These are phyloP conservation scores for Xylaria sp. DNA, from an alignment of 2,329 filamentous ascomycete species.

Conservation along the genomic window DNA sequence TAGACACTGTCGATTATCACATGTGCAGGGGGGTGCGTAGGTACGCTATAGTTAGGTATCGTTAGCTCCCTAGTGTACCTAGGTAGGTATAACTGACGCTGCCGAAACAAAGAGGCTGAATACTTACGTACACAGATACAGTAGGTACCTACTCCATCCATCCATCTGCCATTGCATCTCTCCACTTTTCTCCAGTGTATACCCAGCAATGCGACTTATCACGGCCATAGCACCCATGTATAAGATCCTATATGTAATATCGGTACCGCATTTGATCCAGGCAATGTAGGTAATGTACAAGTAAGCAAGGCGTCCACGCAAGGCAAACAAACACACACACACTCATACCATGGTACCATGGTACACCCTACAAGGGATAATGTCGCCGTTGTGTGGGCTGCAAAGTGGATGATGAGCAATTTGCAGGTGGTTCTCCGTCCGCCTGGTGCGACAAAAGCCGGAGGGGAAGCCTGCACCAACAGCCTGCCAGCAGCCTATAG, in stretches of 20 bases:
- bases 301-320: constrained; percentile 18
- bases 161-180: not conserved
- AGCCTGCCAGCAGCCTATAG: constrained; percentile 6
- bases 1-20: not conserved
- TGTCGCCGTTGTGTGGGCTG: not conserved
- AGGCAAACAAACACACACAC: not conserved
- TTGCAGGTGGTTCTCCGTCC: not conserved
- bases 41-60: not conserved
- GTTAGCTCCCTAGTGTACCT: no score
- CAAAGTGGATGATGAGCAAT: not conserved
- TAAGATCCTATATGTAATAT: no score
- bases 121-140: no score
- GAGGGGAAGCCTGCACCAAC: constrained; percentile 8
- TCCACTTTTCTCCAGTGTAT: not conserved
- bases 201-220: not conserved
- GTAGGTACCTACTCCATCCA: no score
- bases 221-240: not conserved
- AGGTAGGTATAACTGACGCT: no score
- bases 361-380: not conserved
- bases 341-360: constrained; percentile 1
- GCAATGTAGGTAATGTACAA: not conserved
- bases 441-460: constrained; percentile 9
- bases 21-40: not conserved
- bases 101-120: not conserved
- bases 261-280: not conserved